Evolutionary conservation across 163 green algal genomes (phyloP).

Genomic region (Prototheca wickerhamii): DNA sequence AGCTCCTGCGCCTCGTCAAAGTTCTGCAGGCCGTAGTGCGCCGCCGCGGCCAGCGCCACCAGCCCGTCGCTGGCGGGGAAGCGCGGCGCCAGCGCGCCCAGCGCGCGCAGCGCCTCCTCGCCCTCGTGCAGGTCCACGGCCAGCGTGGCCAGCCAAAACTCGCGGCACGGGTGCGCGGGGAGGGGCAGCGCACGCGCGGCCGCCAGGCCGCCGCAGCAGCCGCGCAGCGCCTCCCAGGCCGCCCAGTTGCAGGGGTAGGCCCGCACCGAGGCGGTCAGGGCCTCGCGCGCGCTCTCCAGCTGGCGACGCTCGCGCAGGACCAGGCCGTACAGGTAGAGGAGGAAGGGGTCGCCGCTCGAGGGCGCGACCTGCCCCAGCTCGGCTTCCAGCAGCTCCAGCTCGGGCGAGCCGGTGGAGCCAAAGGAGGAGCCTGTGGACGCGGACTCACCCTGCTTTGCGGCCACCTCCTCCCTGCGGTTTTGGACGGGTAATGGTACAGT

Average conservation of each 20-base stretch:
- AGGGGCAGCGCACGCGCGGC: conserved; percentile 28
- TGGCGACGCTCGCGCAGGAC: conserved; percentile 54
- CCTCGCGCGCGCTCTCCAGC: conserved; percentile 31
- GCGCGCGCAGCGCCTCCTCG: conserved; percentile 51
- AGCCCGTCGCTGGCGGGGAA: conserved; percentile 61
- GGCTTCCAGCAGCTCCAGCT: conserved; percentile 45
- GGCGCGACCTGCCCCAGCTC: conserved; percentile 22
- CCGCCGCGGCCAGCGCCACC: conserved; percentile 47
- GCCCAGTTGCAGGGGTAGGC: conserved; percentile 73
- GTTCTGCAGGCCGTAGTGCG: conserved; percentile 79
- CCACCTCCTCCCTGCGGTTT: no score
- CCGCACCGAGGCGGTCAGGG: conserved; percentile 46
- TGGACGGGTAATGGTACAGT: no score
- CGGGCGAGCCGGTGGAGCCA: conserved; percentile 26
- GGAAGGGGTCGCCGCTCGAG: conserved; percentile 41
- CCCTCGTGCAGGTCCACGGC: conserved; percentile 65
- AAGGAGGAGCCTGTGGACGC: neutral
- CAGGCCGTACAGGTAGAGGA: conserved; percentile 66
- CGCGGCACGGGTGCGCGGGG: conserved; percentile 56
- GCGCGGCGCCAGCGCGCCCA: conserved; percentile 34
- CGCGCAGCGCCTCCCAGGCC: conserved; percentile 55
- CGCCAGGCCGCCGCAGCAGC: conserved; percentile 29
- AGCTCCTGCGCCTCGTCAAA: conserved; percentile 73
- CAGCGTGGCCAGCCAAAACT: conserved; percentile 58
- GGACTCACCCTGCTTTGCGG: conserved; percentile 13